These are phyloP conservation scores for Ustilago cynodontis DNA, from an alignment of 1,284 basidiomycete genomes.

Conservation along the genomic window DNA sequence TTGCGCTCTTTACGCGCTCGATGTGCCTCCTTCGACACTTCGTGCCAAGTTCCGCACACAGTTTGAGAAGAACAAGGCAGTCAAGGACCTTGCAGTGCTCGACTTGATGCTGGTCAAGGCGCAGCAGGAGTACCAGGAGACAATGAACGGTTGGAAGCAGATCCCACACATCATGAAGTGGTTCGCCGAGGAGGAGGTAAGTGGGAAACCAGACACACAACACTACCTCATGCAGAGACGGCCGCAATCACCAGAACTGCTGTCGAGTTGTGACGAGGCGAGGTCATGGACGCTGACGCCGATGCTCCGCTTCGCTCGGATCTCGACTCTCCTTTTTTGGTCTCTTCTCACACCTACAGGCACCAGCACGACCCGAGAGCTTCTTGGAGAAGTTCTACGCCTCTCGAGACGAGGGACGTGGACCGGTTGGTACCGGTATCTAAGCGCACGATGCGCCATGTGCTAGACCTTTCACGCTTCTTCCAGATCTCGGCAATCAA, in stretches of 20 bases:
- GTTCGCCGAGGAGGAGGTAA: constrained; percentile 72
- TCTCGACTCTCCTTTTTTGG: background rate
- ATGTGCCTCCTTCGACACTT: constrained; percentile 83
- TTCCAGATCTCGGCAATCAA: constrained; percentile 25
- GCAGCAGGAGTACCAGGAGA: constrained; percentile 89
- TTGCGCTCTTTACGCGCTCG: constrained; percentile 84
- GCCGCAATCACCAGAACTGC: too few species aligned
- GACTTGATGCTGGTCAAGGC: constrained; percentile 90
- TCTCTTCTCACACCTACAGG: constrained; percentile 15
- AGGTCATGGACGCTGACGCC: constrained; percentile 10
- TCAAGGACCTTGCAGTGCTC: constrained; percentile 85
- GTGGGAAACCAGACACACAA: constrained; percentile 19
- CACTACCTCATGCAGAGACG: background rate
- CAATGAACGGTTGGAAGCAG: constrained; percentile 93
- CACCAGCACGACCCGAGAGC: constrained; percentile 72
- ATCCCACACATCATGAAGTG: constrained; percentile 71
- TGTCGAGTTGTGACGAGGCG: too few species aligned
- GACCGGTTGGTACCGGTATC: constrained; percentile 52
- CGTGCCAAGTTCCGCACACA: constrained; percentile 85
- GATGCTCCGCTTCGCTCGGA: constrained; percentile 6
- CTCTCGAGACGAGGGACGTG: constrained; percentile 66
- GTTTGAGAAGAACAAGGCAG: constrained; percentile 87
- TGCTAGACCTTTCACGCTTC: constrained; percentile 6
- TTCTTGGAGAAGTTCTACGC: constrained; percentile 89
- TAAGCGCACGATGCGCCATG: constrained; percentile 13